Conservation (phyloP, 1,284 basidiomycete species). For the Coniferiporia sulphurascens region DNA sequence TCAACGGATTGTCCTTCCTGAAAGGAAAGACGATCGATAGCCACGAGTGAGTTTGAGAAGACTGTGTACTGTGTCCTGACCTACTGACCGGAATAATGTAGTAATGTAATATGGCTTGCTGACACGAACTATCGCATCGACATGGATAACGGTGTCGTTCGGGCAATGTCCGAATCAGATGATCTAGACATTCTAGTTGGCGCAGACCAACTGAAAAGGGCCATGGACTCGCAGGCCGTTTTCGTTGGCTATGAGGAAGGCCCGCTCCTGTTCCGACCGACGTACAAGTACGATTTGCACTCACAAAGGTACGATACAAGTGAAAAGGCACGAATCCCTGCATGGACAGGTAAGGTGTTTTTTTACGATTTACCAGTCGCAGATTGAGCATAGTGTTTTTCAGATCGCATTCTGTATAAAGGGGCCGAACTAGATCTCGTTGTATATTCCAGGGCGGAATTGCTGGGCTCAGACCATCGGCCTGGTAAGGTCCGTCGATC, state of each 20-base stretch:
- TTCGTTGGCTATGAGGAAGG: constrained; percentile 90
- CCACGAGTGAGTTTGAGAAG: constrained; percentile 68
- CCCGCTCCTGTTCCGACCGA: constrained; percentile 82
- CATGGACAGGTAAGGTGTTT: constrained; percentile 79
- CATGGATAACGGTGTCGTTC: constrained; percentile 76
- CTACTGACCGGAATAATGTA: constrained; percentile 27
- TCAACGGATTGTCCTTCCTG: constrained; percentile 77
- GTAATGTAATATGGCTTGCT: constrained; percentile 89
- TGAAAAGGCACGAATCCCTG: constrained; percentile 94
- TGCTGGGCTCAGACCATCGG: constrained; percentile 89
- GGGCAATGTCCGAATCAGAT: constrained; percentile 55
- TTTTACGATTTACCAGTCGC: not conserved
- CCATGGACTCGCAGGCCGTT: constrained; percentile 64
- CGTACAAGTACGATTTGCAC: constrained; percentile 82
- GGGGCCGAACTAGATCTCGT: constrained; percentile 63
- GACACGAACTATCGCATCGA: constrained; percentile 96
- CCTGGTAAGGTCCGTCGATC: constrained; percentile 52
- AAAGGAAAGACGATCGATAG: constrained; percentile 84
- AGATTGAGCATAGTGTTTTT: not conserved
- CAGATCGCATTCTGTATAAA: constrained; percentile 89
- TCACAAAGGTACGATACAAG: constrained; percentile 91
- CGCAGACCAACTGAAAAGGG: constrained; percentile 76
- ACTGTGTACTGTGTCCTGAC: constrained; percentile 2
- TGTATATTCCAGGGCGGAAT: constrained; percentile 71
- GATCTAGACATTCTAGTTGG: constrained; percentile 72